Evolutionary conservation across 345 rosid genomes (phyloP).

Genomic region (Brassica juncea): DNA sequence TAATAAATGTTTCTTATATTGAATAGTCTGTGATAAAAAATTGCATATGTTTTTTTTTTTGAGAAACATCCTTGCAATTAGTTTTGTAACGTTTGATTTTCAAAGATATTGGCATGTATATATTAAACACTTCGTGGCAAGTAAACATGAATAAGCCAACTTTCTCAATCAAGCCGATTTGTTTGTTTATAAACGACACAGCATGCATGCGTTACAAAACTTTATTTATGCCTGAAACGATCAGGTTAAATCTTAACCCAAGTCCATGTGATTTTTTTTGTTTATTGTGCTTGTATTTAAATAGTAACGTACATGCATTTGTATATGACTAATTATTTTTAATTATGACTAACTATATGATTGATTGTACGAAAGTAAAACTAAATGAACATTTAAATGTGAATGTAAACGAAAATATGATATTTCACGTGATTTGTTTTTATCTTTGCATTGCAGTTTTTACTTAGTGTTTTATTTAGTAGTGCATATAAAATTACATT

Average conservation of each 20-base stretch:
- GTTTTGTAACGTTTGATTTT: neutral
- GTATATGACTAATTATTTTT: neutral
- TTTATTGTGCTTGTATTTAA: neutral
- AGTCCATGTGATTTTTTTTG: constrained; percentile 10
- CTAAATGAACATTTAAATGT: neutral
- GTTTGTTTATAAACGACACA: constrained; percentile 1
- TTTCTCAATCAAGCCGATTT: constrained; percentile 1
- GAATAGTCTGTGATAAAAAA: neutral
- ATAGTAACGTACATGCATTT: neutral
- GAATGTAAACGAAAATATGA: neutral
- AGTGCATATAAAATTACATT: neutral
- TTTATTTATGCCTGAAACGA: constrained; percentile 5
- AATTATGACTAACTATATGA: neutral
- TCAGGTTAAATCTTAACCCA: neutral
- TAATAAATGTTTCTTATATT: neutral
- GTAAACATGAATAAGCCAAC: constrained; percentile 5
- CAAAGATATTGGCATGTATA: neutral
- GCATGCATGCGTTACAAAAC: constrained; percentile 25
- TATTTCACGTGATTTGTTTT: neutral
- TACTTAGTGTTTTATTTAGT: neutral
- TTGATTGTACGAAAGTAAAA: neutral
- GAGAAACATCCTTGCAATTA: neutral
- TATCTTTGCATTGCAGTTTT: neutral
- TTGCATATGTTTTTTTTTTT: neutral
- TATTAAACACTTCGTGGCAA: neutral